Percentiles rank a stretch among this genome's conserved stretches.
Conservation (phyloP, 768 basidiomycete genomes). For the Lyophyllum shimeji region DNA sequence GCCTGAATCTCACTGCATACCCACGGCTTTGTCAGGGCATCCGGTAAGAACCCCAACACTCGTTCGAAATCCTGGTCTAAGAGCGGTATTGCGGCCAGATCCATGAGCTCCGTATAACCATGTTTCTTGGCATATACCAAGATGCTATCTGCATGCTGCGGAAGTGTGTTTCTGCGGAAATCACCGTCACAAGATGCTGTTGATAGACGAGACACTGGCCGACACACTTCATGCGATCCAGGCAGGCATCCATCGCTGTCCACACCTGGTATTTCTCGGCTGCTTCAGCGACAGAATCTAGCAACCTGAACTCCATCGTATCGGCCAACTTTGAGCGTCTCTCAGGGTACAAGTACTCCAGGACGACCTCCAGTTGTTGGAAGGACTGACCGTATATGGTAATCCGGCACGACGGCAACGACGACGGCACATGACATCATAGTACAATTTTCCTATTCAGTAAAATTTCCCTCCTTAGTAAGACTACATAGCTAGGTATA, state of each 20-base stretch:
- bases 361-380: background rate
- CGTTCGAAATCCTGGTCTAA: background rate
- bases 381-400: no score
- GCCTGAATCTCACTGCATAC: background rate
- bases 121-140: background rate
- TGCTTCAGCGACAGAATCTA: background rate
- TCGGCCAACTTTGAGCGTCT: background rate
- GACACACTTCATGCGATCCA: no score
- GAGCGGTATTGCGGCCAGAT: background rate
- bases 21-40: background rate
- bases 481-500: no score
- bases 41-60: background rate
- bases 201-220: no score
- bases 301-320: background rate
- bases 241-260: no score
- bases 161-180: background rate
- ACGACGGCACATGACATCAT: no score
- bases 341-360: background rate
- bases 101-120: background rate
- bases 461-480: no score
- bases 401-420: no score
- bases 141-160: background rate
- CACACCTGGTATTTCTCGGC: background rate
- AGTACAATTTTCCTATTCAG: no score
- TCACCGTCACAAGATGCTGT: no score